Base-by-base conservation (phyloP, 2,329 filamentous ascomycete species). In the Fusarium proliferatum region DNA sequence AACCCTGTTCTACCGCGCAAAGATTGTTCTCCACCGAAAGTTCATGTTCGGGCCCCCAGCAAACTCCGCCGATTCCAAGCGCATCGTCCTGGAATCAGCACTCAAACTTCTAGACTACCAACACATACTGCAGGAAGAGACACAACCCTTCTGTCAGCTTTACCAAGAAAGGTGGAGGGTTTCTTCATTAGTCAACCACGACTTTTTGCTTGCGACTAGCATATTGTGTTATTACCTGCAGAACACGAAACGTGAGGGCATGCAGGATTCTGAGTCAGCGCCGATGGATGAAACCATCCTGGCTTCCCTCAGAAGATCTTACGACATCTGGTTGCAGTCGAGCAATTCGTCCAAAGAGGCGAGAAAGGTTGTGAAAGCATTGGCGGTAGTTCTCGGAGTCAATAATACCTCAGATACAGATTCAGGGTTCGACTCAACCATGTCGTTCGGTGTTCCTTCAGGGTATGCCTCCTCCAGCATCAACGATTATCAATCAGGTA, bases 131-230 rank as follows among this genome's bases (percentile, higher is more conserved):
- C 65, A 68, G 3, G 65, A 68, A 6, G 65, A 68, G 9, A 45
- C 42, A 0, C 42, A 68, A 2, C 65, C 65, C 0, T 68, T 68
- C 16, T 67, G 65, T 9, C 65, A 67, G 13, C 45, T 68, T 0
- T 68, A 68, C 9, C 65, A 68, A 10, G 65, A 68, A 9, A 55
- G 65, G 6, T 68, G 65, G 65, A 61, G 65, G 1, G 34, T 68
- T 2, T 67, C 65, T 3, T 67, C 65, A 8, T 7, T 68, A 0
- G 48, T 68, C 0, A 68, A 61, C 23, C 65, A 68, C 1, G 65
- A 68, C 3, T 68, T 68, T 5, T 23, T 68, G 5, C 41, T 67
- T 0, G 64, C 64, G 0, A 67, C 64, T 0, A 66, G 61, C 2
- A 53, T 67, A 0, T 36, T 67, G 6, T 67, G 64, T 2, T 61